Percentiles rank a stretch among this genome's conserved stretches.
These are phyloP conservation scores for Saturnispora dispora DNA, from an alignment of 805 yeast species.

Conservation along the genomic window DNA sequence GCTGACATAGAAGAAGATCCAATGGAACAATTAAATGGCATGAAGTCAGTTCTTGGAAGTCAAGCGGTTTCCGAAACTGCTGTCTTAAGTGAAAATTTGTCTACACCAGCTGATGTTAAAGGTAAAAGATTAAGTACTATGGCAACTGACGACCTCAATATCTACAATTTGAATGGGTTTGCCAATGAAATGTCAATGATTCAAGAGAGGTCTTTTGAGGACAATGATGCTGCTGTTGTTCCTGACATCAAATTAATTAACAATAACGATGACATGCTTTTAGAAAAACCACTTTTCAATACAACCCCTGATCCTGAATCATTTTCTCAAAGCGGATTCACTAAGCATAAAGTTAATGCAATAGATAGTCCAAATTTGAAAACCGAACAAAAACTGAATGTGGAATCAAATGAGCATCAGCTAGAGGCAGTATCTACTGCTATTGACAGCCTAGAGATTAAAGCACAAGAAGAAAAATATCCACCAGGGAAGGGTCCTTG, in stretches of 20 bases:
- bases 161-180: constrained; percentile 18
- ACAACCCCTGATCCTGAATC: neutral
- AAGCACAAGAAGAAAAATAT: constrained; percentile 11
- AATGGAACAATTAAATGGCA: constrained; percentile 8
- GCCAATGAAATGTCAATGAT: constrained; percentile 27
- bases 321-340: constrained; percentile 12
- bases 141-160: constrained; percentile 25
- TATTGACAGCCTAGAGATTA: neutral
- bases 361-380: constrained; percentile 14
- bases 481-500: constrained; percentile 75
- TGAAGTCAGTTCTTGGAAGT: constrained; percentile 1
- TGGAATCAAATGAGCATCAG: neutral
- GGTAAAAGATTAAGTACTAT: constrained; percentile 20
- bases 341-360: constrained; percentile 17
- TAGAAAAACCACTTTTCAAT: neutral
- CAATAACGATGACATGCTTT: neutral
- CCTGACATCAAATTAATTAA: constrained; percentile 5
- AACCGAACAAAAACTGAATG: constrained; percentile 1
- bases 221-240: constrained; percentile 7
- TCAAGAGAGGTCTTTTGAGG: constrained; percentile 27
- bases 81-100: neutral
- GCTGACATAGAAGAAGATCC: constrained; percentile 6
- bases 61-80: neutral
- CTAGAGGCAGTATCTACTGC: neutral
- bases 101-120: neutral